A percentile compares a stretch with the other conserved stretches of the same genome.
These are phyloP conservation scores for Fusarium lyarnte DNA, from an alignment of 2,329 filamentous ascomycete genomes.

Conservation along the genomic window DNA sequence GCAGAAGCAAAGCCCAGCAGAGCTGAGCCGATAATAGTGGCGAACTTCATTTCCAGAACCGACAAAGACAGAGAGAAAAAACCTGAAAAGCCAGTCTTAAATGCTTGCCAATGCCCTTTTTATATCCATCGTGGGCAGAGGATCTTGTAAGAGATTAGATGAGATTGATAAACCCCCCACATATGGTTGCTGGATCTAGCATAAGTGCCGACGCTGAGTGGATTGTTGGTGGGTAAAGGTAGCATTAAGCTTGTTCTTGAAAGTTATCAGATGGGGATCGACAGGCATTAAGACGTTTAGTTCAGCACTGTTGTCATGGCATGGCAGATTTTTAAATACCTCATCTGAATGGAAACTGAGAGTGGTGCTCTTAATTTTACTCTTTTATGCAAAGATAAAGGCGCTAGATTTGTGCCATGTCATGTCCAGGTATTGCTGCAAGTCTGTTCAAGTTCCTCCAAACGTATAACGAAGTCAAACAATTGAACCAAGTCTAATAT, in stretches of 20 bases:
- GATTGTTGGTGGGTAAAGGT: conserved; percentile 25
- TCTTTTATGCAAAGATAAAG: not conserved
- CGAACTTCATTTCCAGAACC: conserved; percentile 21
- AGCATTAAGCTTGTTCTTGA: conserved; percentile 22
- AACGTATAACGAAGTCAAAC: not conserved
- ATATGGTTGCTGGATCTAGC: conserved; percentile 3
- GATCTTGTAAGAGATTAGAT: conserved; percentile 32
- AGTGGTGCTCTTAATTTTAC: not conserved
- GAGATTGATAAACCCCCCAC: conserved; percentile 36
- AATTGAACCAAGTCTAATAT: not conserved
- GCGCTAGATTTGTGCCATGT: not conserved
- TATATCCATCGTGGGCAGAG: not conserved
- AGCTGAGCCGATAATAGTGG: conserved; percentile 7
- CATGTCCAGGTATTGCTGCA: not conserved
- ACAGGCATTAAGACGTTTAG: not conserved
- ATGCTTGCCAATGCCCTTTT: not conserved
- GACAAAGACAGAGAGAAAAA: not conserved
- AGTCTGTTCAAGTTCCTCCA: not conserved
- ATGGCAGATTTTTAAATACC: not conserved
- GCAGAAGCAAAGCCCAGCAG: conserved; percentile 26
- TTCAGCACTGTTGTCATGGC: not conserved
- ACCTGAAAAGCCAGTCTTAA: not conserved
- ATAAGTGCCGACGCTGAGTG: conserved; percentile 21
- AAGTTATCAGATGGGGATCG: conserved; percentile 17
- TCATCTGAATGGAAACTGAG: not conserved